Evolutionary conservation across 2,329 filamentous ascomycete genomes (phyloP).

Genomic region (Arthrobotrys sphaeroides): DNA sequence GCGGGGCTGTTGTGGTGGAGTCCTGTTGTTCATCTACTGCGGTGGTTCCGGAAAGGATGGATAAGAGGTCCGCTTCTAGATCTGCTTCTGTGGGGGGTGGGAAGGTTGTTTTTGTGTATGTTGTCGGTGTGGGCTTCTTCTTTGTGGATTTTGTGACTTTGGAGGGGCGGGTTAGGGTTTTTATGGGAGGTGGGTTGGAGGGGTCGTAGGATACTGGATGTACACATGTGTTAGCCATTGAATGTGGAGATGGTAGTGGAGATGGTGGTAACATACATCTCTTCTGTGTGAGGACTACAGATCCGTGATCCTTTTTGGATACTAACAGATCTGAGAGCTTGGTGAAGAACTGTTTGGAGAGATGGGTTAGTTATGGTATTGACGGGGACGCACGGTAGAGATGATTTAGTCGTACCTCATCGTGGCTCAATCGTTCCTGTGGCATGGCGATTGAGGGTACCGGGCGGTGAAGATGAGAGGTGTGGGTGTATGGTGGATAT

Average conservation of each 20-base stretch:
- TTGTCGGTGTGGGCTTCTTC: slow-evolving; percentile 59
- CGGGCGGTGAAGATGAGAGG: not conserved
- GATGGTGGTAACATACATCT: slow-evolving; percentile 67
- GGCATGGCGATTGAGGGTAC: slow-evolving; percentile 60
- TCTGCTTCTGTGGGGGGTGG: slow-evolving; percentile 64
- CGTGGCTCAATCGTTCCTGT: slow-evolving; percentile 68
- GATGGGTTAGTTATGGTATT: not conserved
- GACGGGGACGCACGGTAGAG: no score
- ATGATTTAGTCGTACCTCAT: slow-evolving; percentile 66
- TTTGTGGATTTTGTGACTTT: slow-evolving; percentile 56
- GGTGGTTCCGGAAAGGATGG: slow-evolving; percentile 29
- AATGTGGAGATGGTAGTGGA: not conserved
- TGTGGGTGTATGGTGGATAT: not conserved
- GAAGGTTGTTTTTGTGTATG: slow-evolving; percentile 55
- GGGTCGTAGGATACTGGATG: slow-evolving; percentile 33
- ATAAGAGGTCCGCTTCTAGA: slow-evolving; percentile 70
- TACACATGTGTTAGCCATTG: slow-evolving; percentile 61
- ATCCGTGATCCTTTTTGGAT: slow-evolving; percentile 74
- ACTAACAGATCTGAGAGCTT: slow-evolving; percentile 75
- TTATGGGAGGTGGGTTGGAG: slow-evolving; percentile 48
- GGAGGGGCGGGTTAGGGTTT: slow-evolving; percentile 56
- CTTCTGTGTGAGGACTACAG: slow-evolving; percentile 79
- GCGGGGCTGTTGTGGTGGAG: slow-evolving; percentile 66
- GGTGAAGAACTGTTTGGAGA: slow-evolving; percentile 83
- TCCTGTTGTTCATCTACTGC: not conserved